A percentile compares a stretch with the other conserved stretches of the same genome.
Evolutionary conservation across 441 rosid genomes (phyloP).

Genomic region (Sinapis alba): DNA sequence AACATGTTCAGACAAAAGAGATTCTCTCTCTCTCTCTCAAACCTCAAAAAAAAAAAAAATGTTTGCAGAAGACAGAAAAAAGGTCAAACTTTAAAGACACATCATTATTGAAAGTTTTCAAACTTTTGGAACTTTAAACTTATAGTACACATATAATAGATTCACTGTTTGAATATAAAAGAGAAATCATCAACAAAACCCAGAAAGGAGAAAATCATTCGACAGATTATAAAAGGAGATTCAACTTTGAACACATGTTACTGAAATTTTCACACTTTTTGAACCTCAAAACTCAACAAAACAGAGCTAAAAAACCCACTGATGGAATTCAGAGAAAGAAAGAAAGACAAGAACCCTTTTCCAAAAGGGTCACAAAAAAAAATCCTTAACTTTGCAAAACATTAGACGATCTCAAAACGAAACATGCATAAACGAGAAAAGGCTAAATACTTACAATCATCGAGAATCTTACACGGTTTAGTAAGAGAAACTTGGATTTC

Average conservation of each 20-base stretch:
- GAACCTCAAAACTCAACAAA: not conserved
- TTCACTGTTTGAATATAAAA: not conserved
- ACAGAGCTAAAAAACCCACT: conserved; percentile 4
- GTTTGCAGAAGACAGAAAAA: conserved; percentile 19
- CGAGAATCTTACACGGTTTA: not conserved
- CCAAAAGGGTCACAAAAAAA: not conserved
- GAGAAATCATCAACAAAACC: conserved; percentile 4
- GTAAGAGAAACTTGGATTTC: not conserved
- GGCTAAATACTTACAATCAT: not conserved
- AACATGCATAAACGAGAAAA: conserved; percentile 27
- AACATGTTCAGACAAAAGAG: conserved; percentile 16
- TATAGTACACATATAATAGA: not conserved
- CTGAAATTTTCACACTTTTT: not conserved
- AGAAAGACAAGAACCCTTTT: not conserved
- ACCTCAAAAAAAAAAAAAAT: not conserved
- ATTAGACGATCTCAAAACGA: not conserved
- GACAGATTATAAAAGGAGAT: not conserved
- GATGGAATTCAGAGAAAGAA: not conserved
- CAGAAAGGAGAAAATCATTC: not conserved
- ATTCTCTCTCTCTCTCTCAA: not conserved
- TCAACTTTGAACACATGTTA: not conserved
- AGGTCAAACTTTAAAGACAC: conserved; percentile 6
- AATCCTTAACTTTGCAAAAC: not conserved
- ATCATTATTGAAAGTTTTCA: not conserved
- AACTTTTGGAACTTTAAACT: not conserved